phyloP scores from a whole-genome alignment of 1,284 basidiomycete species.

The Leccinum proliferum region DNA sequence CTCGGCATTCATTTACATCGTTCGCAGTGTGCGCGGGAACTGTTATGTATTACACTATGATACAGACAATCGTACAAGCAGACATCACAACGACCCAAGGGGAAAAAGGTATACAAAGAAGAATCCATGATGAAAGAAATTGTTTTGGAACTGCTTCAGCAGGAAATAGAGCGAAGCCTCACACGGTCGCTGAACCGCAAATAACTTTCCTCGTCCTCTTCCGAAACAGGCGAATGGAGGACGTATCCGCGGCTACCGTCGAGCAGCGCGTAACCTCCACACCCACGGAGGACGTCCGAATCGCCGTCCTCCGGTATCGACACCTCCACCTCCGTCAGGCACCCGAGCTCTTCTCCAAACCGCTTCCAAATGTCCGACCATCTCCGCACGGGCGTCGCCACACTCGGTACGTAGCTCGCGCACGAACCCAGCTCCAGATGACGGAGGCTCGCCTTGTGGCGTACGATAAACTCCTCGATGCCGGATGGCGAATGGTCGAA shows the following conservation, averaged over 20 bases:
- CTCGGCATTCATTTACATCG: not conserved
- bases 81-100: not conserved
- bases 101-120: not conserved
- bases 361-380: slow-evolving; percentile 27
- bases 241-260: slow-evolving; percentile 21
- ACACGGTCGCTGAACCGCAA: slow-evolving; percentile 12
- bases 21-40: not conserved
- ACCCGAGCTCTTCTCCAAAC: slow-evolving; percentile 18
- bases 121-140: not conserved
- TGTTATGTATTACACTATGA: not conserved
- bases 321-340: slow-evolving; percentile 15
- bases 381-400: slow-evolving; percentile 13
- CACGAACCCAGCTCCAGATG: slow-evolving; percentile 22
- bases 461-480: slow-evolving; percentile 27
- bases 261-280: slow-evolving; percentile 19
- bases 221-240: slow-evolving; percentile 9
- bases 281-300: slow-evolving; percentile 2
- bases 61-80: not conserved
- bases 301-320: not conserved
- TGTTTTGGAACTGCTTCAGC: not conserved
- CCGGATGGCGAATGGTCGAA: slow-evolving; percentile 23
- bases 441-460: slow-evolving; percentile 24
- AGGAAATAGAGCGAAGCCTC: slow-evolving; percentile 8
- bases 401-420: slow-evolving; percentile 19
- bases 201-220: slow-evolving; percentile 13